These are phyloP conservation scores for Hydnum rufescens DNA, from an alignment of 768 basidiomycete species.

Conservation along the genomic window DNA sequence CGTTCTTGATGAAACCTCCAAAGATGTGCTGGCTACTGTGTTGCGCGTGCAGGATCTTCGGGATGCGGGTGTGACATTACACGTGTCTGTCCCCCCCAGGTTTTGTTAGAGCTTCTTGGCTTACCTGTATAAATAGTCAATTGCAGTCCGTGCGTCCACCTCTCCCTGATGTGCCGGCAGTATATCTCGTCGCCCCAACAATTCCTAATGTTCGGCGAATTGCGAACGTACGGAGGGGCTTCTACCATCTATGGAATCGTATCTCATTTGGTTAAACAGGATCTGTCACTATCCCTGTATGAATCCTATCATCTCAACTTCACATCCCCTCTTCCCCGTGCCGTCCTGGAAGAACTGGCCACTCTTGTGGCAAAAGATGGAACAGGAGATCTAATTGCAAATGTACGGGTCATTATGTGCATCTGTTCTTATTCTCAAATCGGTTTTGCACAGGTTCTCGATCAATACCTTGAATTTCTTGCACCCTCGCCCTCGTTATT, in stretches of 20 bases:
- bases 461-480: conserved; percentile 95
- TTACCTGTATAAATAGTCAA: no score
- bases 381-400: conserved; percentile 60
- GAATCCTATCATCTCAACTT: conserved; percentile 91
- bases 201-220: conserved; percentile 71
- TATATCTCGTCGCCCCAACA: conserved; percentile 92
- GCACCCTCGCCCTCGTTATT: conserved; percentile 84
- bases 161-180: conserved; percentile 84
- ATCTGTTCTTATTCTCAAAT: no score
- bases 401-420: conserved; percentile 37
- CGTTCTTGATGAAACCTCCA: conserved; percentile 84
- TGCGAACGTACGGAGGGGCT: conserved; percentile 32
- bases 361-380: conserved; percentile 69
- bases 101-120: no score
- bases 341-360: conserved; percentile 85
- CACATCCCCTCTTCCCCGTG: conserved; percentile 74
- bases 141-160: conserved; percentile 76
- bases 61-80: conserved; percentile 91
- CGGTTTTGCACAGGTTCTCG: conserved; percentile 42
- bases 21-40: conserved; percentile 89
- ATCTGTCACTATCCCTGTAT: conserved; percentile 75
- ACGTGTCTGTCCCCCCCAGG: conserved; percentile 49
- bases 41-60: conserved; percentile 90
- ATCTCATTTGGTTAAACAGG: conserved; percentile 17
- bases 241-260: neutral